Base-by-base conservation (phyloP, 2,329 filamentous ascomycete genomes). In the Penicillium sumatraense region DNA sequence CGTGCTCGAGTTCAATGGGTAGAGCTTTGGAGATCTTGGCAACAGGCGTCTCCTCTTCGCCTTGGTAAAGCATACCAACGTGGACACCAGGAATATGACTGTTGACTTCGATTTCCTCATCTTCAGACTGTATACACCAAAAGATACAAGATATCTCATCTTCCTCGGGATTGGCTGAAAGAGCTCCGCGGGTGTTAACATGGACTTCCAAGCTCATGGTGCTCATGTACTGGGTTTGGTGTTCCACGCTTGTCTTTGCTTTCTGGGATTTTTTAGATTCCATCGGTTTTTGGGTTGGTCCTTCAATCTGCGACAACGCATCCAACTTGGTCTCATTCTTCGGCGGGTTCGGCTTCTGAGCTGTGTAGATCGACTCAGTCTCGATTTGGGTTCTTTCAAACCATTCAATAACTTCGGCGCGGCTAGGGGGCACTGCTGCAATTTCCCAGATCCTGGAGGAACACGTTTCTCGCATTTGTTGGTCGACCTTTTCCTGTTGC, bases 181-280 rank as follows among this genome's bases (percentile, higher is more conserved):
- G 81, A 46, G 85, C 86, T 6, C 86, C 91, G 53, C 93, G 84
- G 3, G 89, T 95, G 64, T 96, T 96, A 58, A 96, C 88, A 69
- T 99, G 93, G 4, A 98, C 78, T 70, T 99, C 95, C 6, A 99
- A 75, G 62, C 92, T 96, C 90, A 99, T 93, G 16, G 89, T 91
- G 63, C 90, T 96, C 95, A 99, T 98, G 71, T 96, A 96, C 64
- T 95, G 90, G 2, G 86, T 87, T 71, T 96, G 91, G 62, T 93
- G 90, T 66, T 91, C 85, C 16, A 96, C 86, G 62, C 87, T 91
- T 0, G 87, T 87, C 62, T 86, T 85, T 58, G 83, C 82, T 68
- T 87, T 90, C 63, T 93, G 91, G 0, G 89, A 91, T 71, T 90
- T 96, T 69, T 93, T 95, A 78, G 93, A 93, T 0, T 89, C 91